Evolutionary conservation across 2,329 filamentous ascomycete genomes (phyloP).

Genomic region (Paracamarosporium sp.): DNA sequence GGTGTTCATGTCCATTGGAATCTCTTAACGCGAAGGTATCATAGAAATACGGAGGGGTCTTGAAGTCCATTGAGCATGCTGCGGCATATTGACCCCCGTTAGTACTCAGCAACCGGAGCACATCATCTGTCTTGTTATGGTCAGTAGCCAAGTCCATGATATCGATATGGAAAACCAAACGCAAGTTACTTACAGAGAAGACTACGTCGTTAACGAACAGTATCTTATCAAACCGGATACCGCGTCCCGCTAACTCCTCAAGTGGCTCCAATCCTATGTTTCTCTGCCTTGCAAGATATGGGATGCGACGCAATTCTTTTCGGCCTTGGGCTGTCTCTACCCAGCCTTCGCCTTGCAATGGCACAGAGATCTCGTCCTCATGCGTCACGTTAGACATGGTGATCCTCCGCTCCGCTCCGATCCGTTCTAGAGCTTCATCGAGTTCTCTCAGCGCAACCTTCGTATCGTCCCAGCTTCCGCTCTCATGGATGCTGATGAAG

Average conservation of each 20-base stretch:
- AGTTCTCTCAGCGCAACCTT: conserved; percentile 66
- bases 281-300: conserved; percentile 68
- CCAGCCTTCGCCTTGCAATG: conserved; percentile 59
- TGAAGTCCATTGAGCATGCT: conserved; percentile 67
- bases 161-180: conserved; percentile 29
- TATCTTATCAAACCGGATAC: conserved; percentile 62
- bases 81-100: conserved; percentile 65
- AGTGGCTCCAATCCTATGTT: conserved; percentile 58
- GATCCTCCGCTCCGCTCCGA: conserved; percentile 62
- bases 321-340: conserved; percentile 61
- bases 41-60: conserved; percentile 61
- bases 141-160: conserved; percentile 68
- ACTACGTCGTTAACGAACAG: conserved; percentile 69
- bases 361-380: conserved; percentile 35
- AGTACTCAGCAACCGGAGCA: conserved; percentile 62
- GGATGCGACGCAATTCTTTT: conserved; percentile 68
- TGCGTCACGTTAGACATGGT: conserved; percentile 63
- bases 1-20: conserved; percentile 54
- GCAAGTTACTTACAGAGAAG: conserved; percentile 55
- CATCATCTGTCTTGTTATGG: conserved; percentile 56
- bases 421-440: conserved; percentile 57
- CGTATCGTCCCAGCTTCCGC: conserved; percentile 71
- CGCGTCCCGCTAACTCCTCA: conserved; percentile 33
- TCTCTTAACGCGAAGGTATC: conserved; percentile 69
- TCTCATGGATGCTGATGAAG: conserved; percentile 72